Base-by-base conservation (phyloP, 208 protist genomes). In the Leishmania tropica region DNA sequence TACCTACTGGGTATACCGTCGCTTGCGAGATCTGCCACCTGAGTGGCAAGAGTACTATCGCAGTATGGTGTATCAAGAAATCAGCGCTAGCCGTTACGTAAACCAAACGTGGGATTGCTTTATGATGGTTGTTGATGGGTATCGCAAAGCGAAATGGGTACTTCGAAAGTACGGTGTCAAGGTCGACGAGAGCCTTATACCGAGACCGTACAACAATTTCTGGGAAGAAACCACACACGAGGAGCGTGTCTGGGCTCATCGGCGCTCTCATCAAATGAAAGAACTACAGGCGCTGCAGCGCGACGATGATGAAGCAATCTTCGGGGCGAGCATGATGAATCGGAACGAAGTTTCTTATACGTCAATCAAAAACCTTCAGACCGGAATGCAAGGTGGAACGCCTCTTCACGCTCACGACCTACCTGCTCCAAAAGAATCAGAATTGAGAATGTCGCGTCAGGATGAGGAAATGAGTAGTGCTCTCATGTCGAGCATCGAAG, bases 81-180 rank as follows among this genome's bases (percentile, higher is more conserved):
- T 97, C 8, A 86, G 83, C 54, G 93, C 95, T 2, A 87, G 88
- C 35, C 89, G 91, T 15, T 97, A 93, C 80, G 93, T 96, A 24
- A 96, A 95, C 80, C 92, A 96, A 71, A 94, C 93, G 21, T 97
- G 93, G 93, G 93, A 97, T 80, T 93, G 90, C 83, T 97, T 97
- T 76, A 96, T 97, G 93, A 95, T 96, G 91, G 92, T 97, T 56
- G 93, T 97, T 1, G 93, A 97, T 79, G 95, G 95, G 3, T 97
- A 97, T 79, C 79, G 89, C 24, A 97, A 97, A 60, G 84, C 80
- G 7, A 97, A 96, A 76, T 97, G 95, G 95, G 90, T 97, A 13
- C 79, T 97, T 48, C 84, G 88, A 42, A 97, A 97, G 76, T 97
- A 95, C 76, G 87, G 88, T 68, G 81, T 96, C 0, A 54, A 78